These are phyloP conservation scores for Podospora conica DNA, from an alignment of 495 filamentous ascomycete genomes.

Conservation along the genomic window DNA sequence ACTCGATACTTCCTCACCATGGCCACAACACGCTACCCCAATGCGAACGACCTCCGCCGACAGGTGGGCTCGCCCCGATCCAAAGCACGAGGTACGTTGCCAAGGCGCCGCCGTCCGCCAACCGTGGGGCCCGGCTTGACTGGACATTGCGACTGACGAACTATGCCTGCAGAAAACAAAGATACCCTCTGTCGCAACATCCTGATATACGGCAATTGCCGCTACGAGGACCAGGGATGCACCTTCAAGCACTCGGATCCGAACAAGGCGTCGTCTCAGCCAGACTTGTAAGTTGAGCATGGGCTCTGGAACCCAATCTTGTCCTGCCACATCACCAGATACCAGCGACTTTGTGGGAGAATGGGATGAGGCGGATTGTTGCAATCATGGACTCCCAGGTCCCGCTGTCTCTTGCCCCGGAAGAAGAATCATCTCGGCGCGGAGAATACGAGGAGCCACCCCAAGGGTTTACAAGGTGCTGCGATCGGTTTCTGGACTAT, in stretches of 20 bases:
- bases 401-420: background rate
- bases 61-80: conserved; percentile 47
- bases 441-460: background rate
- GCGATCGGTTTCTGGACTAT: background rate
- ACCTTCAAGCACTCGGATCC: conserved; percentile 82
- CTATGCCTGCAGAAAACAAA: conserved; percentile 47
- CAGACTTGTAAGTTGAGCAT: conserved; percentile 53
- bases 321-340: background rate
- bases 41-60: conserved; percentile 39
- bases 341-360: background rate
- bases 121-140: background rate
- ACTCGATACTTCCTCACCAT: conserved; percentile 22
- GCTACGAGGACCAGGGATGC: conserved; percentile 86
- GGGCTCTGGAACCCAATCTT: conserved; percentile 6
- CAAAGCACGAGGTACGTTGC: conserved; percentile 43
- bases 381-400: background rate
- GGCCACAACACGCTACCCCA: conserved; percentile 38
- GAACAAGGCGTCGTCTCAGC: conserved; percentile 46
- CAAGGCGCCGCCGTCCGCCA: background rate
- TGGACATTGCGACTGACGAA: conserved; percentile 5
- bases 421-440: background rate
- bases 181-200: conserved; percentile 91
- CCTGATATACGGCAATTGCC: conserved; percentile 88
- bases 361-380: background rate
- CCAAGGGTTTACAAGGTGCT: background rate